A percentile compares a stretch with the other conserved stretches of the same genome.
These are phyloP conservation scores for Teratosphaeria gauchensis DNA, from an alignment of 2,329 filamentous ascomycete genomes.

Conservation along the genomic window DNA sequence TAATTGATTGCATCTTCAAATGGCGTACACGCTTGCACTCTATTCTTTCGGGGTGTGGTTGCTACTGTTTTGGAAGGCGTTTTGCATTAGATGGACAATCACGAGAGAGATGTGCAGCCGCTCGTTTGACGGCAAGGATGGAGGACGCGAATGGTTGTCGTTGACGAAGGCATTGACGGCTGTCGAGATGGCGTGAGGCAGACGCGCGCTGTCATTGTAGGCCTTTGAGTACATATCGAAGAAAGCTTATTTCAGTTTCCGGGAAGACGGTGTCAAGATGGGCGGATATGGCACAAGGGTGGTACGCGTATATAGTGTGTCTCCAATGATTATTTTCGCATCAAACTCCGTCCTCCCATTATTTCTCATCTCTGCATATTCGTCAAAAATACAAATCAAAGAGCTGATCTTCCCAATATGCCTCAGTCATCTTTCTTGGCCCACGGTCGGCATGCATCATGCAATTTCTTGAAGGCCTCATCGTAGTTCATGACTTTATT, in stretches of 20 bases:
- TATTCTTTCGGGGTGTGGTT: neutral
- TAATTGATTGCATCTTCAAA: neutral
- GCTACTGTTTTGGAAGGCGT: neutral
- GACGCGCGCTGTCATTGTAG: neutral
- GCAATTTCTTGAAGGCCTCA: constrained; percentile 25
- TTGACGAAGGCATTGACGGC: neutral
- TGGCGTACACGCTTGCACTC: neutral
- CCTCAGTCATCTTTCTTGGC: neutral
- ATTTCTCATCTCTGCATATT: neutral
- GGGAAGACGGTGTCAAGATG: neutral
- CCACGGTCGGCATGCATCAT: constrained; percentile 14
- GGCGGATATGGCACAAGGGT: neutral
- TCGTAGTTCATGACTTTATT: constrained; percentile 23
- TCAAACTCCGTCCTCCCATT: neutral
- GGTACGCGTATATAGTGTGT: neutral
- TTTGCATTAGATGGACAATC: neutral
- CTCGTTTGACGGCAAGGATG: neutral
- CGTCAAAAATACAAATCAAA: neutral
- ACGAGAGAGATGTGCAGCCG: neutral
- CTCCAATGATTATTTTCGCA: neutral
- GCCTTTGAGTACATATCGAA: neutral
- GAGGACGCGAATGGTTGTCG: neutral
- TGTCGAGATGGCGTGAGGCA: neutral
- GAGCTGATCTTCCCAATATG: neutral
- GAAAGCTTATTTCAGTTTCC: neutral